Conservation (phyloP, 768 basidiomycete genomes). For the Lactarius pseudohatsudake region DNA sequence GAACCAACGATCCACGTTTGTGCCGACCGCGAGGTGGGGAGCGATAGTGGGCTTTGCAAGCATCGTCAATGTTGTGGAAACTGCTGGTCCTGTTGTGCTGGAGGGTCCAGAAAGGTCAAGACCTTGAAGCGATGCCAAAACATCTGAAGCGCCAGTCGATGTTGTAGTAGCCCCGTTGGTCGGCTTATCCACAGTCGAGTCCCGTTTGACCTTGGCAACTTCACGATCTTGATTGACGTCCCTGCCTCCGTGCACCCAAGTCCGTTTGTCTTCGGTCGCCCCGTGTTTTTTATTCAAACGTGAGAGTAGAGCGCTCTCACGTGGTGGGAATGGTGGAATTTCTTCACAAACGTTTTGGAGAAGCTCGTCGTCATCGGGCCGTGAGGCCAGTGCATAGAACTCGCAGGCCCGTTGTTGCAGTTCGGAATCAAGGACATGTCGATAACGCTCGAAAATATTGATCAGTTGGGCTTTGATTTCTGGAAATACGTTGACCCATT, state of each 20-base stretch:
- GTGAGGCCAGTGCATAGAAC: constrained; percentile 83
- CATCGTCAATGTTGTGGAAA: constrained; percentile 11
- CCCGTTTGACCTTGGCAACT: constrained; percentile 43
- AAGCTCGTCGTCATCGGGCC: constrained; percentile 88
- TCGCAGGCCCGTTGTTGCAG: constrained; percentile 99
- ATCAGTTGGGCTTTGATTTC: constrained; percentile 94
- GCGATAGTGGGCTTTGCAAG: constrained; percentile 20
- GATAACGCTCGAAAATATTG: constrained; percentile 94
- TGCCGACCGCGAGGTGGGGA: constrained; percentile 60
- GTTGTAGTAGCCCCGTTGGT: constrained; percentile 35
- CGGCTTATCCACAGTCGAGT: constrained; percentile 23
- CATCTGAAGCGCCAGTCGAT: constrained; percentile 49
- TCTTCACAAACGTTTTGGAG: constrained; percentile 96
- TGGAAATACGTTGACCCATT: constrained; percentile 99
- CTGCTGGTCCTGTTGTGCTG: constrained; percentile 32
- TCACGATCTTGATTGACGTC: constrained; percentile 84
- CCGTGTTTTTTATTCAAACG: constrained; percentile 87
- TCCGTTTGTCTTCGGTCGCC: constrained; percentile 92
- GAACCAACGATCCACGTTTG: constrained; percentile 88
- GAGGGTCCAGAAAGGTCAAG: constrained; percentile 58
- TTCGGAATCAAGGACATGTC: constrained; percentile 96
- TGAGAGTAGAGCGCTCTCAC: constrained; percentile 86
- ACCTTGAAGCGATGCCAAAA: constrained; percentile 77
- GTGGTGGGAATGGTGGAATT: constrained; percentile 97
- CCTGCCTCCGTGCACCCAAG: constrained; percentile 95